Base-by-base conservation (phyloP, 2,329 filamentous ascomycete species). In the Endoconidiophora polonica region DNA sequence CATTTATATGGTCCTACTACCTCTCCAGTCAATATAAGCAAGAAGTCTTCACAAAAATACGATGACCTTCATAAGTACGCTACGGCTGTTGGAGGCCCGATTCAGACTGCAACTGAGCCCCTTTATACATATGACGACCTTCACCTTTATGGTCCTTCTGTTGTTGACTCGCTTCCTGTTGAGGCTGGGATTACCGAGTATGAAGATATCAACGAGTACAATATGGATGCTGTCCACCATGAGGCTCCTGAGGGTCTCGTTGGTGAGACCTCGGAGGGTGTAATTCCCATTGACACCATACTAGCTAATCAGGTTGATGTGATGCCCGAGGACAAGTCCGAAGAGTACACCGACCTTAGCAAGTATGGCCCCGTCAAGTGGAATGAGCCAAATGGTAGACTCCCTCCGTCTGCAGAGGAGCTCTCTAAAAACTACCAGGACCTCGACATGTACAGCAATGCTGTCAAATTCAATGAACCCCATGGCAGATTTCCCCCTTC, bases 91-190 rank as follows among this genome's bases (percentile, higher is more conserved):
- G 54, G 61, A 6, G 52, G 54, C 10, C 62, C 61, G 9, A 60
- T 67, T 16, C 58, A 63, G 20, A 56, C 59, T 4, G 53, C 56
- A 1, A 50, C 48, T 5, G 57, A 63, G 38, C 48, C 58, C 12
- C 50, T 60, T 26, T 54, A 58, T 29, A 58, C 63, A 48, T 66
- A 70, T 50, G 59, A 68, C 2, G 69, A 73, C 44, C 57, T 73
- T 43, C 55, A 62, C 50, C 59, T 65, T 38, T 70, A 50, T 36
- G 59, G 59, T 1, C 61, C 64, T 2, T 58, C 65, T 12, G 52
- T 49, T 4, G 65, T 60, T 57, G 66, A 68, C 29, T 62, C 66
- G 48, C 63, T 65, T 1, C 60, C 65, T 49, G 62, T 62, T 2
- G 54, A 62, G 14, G 59, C 54, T 18, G 52, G 56, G 3, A 51